These are phyloP conservation scores for Trichosporon sp. DNA, from an alignment of 1,284 basidiomycete genomes.

Conservation along the genomic window DNA sequence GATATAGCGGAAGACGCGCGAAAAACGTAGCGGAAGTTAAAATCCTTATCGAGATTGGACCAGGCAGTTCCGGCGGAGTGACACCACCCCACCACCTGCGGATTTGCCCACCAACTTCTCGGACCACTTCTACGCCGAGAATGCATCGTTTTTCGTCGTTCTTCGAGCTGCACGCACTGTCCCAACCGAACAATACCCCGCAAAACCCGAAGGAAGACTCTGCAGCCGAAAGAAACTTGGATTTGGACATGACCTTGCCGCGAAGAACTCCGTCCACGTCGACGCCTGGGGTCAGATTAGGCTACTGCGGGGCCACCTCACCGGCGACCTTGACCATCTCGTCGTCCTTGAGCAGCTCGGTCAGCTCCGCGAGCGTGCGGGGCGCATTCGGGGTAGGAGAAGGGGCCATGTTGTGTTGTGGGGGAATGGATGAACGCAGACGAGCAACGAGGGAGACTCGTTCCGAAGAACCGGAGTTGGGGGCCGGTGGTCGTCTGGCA, in stretches of 20 bases:
- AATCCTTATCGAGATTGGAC: neutral
- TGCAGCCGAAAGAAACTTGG: conserved; percentile 84
- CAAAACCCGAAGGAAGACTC: conserved; percentile 84
- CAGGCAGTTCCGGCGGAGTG: neutral
- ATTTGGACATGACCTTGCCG: conserved; percentile 91
- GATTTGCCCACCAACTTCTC: neutral
- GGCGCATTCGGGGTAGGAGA: conserved; percentile 56
- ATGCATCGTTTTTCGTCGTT: neutral
- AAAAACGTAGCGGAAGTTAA: neutral
- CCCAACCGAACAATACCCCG: conserved; percentile 68
- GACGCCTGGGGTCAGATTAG: conserved; percentile 31
- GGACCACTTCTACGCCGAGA: neutral
- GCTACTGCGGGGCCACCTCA: conserved; percentile 18
- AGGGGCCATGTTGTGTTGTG: conserved; percentile 27
- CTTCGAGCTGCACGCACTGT: conserved; percentile 28
- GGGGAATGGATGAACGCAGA: neutral
- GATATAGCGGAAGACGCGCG: neutral
- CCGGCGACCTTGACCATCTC: conserved; percentile 90
- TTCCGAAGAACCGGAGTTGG: neutral
- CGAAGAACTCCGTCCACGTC: conserved; percentile 84
- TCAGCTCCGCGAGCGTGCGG: conserved; percentile 59
- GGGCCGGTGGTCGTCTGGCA: neutral
- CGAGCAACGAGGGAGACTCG: neutral
- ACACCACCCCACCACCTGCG: neutral
- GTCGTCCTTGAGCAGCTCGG: conserved; percentile 59